Conservation (phyloP, 805 yeast genomes). For the Yamadazyma insecticola region DNA sequence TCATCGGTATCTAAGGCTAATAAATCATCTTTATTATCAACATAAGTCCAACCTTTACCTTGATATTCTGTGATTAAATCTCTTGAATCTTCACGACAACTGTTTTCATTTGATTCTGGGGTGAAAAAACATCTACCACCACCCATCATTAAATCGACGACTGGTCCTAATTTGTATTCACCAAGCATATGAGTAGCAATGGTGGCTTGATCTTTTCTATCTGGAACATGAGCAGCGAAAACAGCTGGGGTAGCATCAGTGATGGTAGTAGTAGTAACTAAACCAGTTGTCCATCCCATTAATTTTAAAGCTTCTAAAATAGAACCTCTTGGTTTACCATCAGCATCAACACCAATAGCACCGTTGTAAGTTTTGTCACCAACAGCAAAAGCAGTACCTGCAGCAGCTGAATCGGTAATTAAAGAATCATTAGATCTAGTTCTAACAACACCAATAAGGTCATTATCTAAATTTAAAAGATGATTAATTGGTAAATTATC, state of each 20-base stretch:
- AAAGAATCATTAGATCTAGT: slow-evolving; percentile 74
- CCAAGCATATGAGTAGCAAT: slow-evolving; percentile 90
- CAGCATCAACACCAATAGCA: slow-evolving; percentile 80
- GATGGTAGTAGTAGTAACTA: slow-evolving; percentile 87
- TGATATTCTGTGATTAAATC: slow-evolving; percentile 76
- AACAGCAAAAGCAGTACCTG: slow-evolving; percentile 92
- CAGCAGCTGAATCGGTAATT: slow-evolving; percentile 95
- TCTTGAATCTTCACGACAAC: slow-evolving; percentile 67
- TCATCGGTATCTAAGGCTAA: slow-evolving; percentile 50
- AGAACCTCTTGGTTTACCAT: slow-evolving; percentile 77
- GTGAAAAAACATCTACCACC: slow-evolving; percentile 88
- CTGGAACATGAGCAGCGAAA: slow-evolving; percentile 74
- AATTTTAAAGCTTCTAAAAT: slow-evolving; percentile 82
- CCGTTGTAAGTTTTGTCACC: slow-evolving; percentile 82
- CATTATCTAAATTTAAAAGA: slow-evolving; percentile 57
- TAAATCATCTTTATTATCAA: slow-evolving; percentile 54
- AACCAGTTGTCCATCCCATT: slow-evolving; percentile 76
- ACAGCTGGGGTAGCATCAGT: slow-evolving; percentile 97
- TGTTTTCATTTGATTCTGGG: slow-evolving; percentile 45
- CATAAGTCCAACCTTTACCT: no score
- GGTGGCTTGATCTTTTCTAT: slow-evolving; percentile 72
- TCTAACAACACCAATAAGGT: slow-evolving; percentile 77
- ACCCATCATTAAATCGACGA: slow-evolving; percentile 81
- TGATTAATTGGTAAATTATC: slow-evolving; percentile 53
- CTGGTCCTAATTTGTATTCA: slow-evolving; percentile 69